Evolutionary conservation across 2,329 filamentous ascomycete species (phyloP), one percentile per base, ranked within the genome.

Genomic region (Metarhizium anisopliae): DNA sequence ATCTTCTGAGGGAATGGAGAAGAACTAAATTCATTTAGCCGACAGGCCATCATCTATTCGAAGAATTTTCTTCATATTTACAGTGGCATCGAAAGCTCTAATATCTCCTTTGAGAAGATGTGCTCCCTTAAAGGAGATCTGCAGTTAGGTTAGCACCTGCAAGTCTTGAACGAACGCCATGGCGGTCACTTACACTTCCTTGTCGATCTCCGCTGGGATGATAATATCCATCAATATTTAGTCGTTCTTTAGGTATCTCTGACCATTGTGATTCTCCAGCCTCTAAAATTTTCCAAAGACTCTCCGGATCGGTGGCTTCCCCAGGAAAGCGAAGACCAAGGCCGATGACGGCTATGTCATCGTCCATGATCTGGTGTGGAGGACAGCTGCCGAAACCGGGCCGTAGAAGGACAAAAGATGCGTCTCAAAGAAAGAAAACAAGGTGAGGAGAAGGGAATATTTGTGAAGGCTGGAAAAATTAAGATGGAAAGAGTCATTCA

Each of bases 211-310:
- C 73, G 20, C 78, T 74, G 0, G 78, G 78, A 60, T 83, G 80
- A 59, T 77, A 78, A 61, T 79, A 81, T n/a, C 75, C 75, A 14
- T 76, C 68, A 38, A 77, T 72, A 45, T 81, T 79, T 59, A 82
- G 74, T 10, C 80, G 72, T 10, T 74, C 69, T 6, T 67, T 60
- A 1, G 78, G 77, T 18, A 80, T 75, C 50, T 78, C 72, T 0
- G 73, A 74, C 76, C 75, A 79, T 18, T 77, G 76, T 32, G 73
- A 77, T 36, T 73, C 67, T 16, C 69, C 73, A 1, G 67, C 59
- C 6, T 67, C 64, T 8, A 81, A 60, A 60, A 80, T 73, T n/a
- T 75, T 65, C 79, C 79, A 82, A 0, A 82, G 70, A 5, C 67
- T 61, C 40, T 75, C 70, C 0, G 76, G 69, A 3, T 70, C 71